Evolutionary conservation across 768 basidiomycete species (phyloP).

Genomic region (Postia placenta): DNA sequence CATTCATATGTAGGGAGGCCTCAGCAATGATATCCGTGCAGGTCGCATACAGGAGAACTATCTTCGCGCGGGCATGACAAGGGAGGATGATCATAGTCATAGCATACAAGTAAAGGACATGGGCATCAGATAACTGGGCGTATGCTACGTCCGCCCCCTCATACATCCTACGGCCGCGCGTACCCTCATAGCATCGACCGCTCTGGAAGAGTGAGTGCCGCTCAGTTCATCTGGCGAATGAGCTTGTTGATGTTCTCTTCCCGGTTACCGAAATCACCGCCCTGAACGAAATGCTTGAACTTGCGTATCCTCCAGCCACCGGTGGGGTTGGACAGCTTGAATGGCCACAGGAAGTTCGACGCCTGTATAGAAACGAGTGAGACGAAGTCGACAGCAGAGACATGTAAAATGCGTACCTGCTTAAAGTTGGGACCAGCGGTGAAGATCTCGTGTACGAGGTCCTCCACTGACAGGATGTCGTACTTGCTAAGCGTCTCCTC

Average conservation of each 20-base stretch:
- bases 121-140: background rate
- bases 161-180: background rate
- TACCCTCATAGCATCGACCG: background rate
- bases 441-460: constrained; percentile 94
- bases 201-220: no score
- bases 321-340: constrained; percentile 98
- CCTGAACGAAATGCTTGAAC: constrained; percentile 95
- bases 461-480: constrained; percentile 95
- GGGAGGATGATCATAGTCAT: background rate
- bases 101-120: constrained; percentile 2
- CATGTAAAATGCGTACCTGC: constrained; percentile 52
- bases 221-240: constrained; percentile 89
- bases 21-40: no score
- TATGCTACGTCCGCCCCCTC: background rate
- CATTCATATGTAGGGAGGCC: no score
- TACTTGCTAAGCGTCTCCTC: constrained; percentile 87
- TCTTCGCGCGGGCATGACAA: background rate
- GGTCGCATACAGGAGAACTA: no score
- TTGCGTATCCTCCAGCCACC: constrained; percentile 98
- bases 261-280: constrained; percentile 97
- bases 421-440: constrained; percentile 99
- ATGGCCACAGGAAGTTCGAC: constrained; percentile 98
- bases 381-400: background rate
- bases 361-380: constrained; percentile 38
- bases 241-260: constrained; percentile 97